phyloP scores from a whole-genome alignment of 2,329 filamentous ascomycete genomes.

The Fusarium liriodendri region DNA sequence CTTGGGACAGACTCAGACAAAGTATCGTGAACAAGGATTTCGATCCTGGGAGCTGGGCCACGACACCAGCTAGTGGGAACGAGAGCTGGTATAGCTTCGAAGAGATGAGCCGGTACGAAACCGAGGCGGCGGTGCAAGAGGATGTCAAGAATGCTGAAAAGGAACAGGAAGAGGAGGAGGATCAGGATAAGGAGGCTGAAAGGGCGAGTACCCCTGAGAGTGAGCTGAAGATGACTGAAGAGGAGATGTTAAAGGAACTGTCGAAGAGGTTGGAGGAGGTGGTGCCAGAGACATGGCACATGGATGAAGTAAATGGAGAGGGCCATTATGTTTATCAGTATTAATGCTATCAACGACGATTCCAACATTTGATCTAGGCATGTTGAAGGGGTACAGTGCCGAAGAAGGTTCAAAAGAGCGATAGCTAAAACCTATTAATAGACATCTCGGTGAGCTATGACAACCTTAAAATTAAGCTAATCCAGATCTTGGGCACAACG shows the following conservation, averaged over 20 bases:
- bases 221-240: neutral
- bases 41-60: neutral
- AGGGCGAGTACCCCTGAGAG: neutral
- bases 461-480: constrained; percentile 1
- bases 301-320: neutral
- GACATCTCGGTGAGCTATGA: neutral
- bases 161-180: neutral
- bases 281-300: neutral
- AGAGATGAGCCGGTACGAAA: neutral
- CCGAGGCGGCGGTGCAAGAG: neutral
- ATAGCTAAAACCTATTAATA: neutral
- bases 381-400: neutral
- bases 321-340: neutral
- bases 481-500: neutral
- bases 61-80: neutral
- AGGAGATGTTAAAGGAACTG: neutral
- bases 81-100: neutral
- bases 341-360: neutral
- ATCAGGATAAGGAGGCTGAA: neutral
- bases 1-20: neutral
- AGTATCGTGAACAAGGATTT: neutral
- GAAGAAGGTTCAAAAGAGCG: neutral
- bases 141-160: neutral
- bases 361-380: neutral
- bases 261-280: neutral